These are phyloP conservation scores for Cordyceps fumosorosea DNA, from an alignment of 2,329 filamentous ascomycete genomes.

Conservation along the genomic window DNA sequence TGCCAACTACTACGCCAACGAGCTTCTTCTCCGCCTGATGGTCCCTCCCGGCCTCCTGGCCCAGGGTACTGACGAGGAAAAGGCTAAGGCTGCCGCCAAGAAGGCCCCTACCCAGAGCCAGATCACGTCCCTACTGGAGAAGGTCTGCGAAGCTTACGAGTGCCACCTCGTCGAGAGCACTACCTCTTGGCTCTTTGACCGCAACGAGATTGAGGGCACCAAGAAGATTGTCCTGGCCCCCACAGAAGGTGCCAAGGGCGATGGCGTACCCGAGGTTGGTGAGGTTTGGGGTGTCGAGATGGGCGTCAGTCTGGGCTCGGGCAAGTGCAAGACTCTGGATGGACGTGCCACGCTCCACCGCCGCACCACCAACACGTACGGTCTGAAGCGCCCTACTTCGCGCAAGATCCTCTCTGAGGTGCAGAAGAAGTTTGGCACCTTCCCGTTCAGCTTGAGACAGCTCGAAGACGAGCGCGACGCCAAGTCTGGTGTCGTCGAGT, in stretches of 20 bases:
- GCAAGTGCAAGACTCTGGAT: constrained; percentile 89
- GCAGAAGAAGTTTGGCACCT: constrained; percentile 93
- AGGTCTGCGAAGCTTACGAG: constrained; percentile 83
- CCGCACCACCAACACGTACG: constrained; percentile 85
- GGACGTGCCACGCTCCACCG: constrained; percentile 89
- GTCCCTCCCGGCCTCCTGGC: constrained; percentile 82
- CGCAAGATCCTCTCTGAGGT: constrained; percentile 90
- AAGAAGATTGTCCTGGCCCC: constrained; percentile 97
- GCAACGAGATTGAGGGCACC: constrained; percentile 92
- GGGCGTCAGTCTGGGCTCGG: constrained; percentile 80
- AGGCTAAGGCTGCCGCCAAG: constrained; percentile 77
- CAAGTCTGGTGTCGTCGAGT: constrained; percentile 94
- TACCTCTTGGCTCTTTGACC: constrained; percentile 92
- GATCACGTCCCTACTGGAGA: constrained; percentile 84
- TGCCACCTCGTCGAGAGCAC: constrained; percentile 96
- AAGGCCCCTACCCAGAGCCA: constrained; percentile 80
- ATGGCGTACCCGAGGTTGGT: constrained; percentile 78
- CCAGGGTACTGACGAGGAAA: constrained; percentile 84
- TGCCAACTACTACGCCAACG: constrained; percentile 91
- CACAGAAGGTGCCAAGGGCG: constrained; percentile 80
- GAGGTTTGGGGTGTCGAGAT: constrained; percentile 99
- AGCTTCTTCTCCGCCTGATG: constrained; percentile 86
- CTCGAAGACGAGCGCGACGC: constrained; percentile 93
- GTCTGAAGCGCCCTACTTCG: constrained; percentile 88
- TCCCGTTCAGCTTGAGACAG: constrained; percentile 96